Evolutionary conservation across 75 land plant genomes (phyloP).

Genomic region (Chamaecyparis obtusa): DNA sequence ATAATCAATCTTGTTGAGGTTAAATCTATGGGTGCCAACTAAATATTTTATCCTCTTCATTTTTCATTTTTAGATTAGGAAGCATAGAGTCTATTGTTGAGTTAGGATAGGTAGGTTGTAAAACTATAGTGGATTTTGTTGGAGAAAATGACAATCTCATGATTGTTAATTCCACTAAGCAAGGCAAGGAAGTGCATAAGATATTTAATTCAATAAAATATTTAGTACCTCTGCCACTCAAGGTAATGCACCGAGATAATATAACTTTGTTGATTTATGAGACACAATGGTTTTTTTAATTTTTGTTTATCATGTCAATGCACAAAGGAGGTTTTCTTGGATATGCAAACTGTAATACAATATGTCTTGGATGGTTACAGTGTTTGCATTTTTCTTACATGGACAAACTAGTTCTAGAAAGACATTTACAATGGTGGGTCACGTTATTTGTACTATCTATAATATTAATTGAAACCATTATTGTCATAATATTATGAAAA

Average conservation of each 20-base stretch:
- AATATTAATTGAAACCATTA: background rate
- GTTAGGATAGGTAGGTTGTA: conserved; percentile 43
- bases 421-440: conserved; percentile 65
- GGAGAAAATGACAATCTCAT: conserved; percentile 66
- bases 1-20: background rate
- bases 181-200: conserved; percentile 61
- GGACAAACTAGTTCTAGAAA: conserved; percentile 74
- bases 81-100: conserved; percentile 70
- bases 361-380: conserved; percentile 71
- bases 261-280: background rate
- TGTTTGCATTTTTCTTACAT: conserved; percentile 73
- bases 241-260: conserved; percentile 22
- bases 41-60: background rate
- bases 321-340: conserved; percentile 61
- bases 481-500: background rate
- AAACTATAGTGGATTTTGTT: conserved; percentile 53
- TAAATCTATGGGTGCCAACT: background rate
- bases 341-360: conserved; percentile 62
- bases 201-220: conserved; percentile 56
- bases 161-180: conserved; percentile 54
- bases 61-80: conserved; percentile 32
- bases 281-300: conserved; percentile 6
- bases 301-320: background rate
- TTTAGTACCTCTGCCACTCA: conserved; percentile 58
- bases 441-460: background rate